phyloP scores from a whole-genome alignment of 2,329 filamentous ascomycete genomes.

The Lachnum nothofagi region DNA sequence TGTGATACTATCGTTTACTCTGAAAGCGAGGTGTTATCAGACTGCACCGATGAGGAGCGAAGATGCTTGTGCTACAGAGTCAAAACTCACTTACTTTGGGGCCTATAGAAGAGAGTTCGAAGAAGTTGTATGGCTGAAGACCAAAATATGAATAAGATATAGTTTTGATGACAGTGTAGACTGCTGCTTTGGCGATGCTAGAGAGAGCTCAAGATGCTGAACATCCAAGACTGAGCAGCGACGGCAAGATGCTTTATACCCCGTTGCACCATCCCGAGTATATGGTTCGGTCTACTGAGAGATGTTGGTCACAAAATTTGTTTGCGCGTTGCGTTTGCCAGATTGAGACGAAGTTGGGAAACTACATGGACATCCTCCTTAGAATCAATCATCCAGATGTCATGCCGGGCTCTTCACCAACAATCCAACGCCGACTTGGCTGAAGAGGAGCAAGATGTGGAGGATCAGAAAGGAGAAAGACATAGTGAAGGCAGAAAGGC shows the following conservation, averaged over 20 bases:
- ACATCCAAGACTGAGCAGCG: slow-evolving; percentile 1
- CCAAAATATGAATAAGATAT: no score
- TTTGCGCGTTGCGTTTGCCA: background rate
- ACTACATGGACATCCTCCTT: slow-evolving; percentile 4
- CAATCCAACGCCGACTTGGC: background rate
- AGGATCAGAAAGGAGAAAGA: background rate
- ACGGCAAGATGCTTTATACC: slow-evolving; percentile 1
- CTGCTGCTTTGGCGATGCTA: background rate
- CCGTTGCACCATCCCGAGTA: background rate
- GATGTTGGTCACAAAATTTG: background rate
- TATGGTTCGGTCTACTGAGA: background rate
- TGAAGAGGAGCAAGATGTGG: background rate
- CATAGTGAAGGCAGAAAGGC: background rate
- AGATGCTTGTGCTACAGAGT: background rate
- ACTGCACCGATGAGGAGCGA: background rate
- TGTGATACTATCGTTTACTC: background rate
- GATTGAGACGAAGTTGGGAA: no score
- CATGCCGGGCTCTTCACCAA: background rate
- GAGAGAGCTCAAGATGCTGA: background rate
- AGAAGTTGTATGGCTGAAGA: no score
- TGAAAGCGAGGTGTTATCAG: background rate
- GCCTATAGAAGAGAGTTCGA: no score
- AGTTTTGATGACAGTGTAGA: background rate
- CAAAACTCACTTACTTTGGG: background rate
- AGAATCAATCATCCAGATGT: background rate